Percentiles rank a stretch among this genome's conserved stretches.
Conservation (phyloP, 1,284 basidiomycete genomes). For the Ustilago esculenta region DNA sequence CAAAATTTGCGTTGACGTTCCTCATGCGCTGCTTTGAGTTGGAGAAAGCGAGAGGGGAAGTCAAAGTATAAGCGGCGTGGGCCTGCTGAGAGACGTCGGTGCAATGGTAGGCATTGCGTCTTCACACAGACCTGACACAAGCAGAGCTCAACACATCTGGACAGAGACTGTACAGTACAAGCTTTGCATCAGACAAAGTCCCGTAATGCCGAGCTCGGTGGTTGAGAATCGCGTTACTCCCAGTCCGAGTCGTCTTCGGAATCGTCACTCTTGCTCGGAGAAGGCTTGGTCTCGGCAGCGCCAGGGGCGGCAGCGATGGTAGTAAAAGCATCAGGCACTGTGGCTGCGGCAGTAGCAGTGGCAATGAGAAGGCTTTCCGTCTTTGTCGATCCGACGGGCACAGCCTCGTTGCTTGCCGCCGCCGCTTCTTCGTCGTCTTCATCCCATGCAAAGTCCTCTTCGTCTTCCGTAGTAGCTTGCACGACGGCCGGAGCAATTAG, state of each 20-base stretch:
- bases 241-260: constrained; percentile 55
- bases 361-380: background rate
- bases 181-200: too few relatives aligned
- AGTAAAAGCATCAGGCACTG: background rate
- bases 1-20: too few relatives aligned
- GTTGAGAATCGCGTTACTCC: constrained; percentile 29
- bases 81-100: too few relatives aligned
- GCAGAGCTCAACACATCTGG: too few relatives aligned
- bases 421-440: constrained; percentile 50
- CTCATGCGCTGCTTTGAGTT: too few relatives aligned
- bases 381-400: background rate
- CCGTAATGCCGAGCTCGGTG: background rate
- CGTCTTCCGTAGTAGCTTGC: constrained; percentile 10
- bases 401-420: constrained; percentile 13
- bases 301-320: background rate
- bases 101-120: too few relatives aligned
- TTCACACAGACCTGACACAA: too few relatives aligned
- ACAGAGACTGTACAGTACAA: background rate
- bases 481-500: background rate
- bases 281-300: background rate
- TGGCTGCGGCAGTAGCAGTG: background rate
- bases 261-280: constrained; percentile 11
- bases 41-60: too few relatives aligned
- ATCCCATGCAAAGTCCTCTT: constrained; percentile 59
- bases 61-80: too few relatives aligned